Conservation (phyloP, 1,284 basidiomycete genomes). For the Thelephora terrestris region DNA sequence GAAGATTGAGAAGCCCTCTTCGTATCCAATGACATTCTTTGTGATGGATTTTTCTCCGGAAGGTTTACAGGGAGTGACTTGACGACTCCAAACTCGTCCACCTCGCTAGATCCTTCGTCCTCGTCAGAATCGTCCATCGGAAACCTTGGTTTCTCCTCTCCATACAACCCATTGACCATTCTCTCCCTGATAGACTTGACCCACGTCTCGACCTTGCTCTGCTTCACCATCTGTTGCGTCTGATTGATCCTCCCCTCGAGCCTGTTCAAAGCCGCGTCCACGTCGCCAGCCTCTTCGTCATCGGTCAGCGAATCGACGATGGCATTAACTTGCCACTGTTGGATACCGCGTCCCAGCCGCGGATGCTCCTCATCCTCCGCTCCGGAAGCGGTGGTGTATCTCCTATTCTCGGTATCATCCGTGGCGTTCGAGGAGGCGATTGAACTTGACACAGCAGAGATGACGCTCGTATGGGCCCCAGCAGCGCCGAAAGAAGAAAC, state of each 20-base stretch:
- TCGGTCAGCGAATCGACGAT: conserved; percentile 68
- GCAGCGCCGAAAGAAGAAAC: conserved; percentile 70
- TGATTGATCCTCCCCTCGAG: conserved; percentile 79
- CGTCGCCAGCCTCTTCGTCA: conserved; percentile 65
- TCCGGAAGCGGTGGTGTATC: conserved; percentile 25
- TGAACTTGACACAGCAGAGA: conserved; percentile 29
- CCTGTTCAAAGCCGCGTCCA: conserved; percentile 66
- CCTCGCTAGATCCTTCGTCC: conserved; percentile 22
- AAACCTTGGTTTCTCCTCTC: conserved; percentile 41
- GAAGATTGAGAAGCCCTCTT: background rate
- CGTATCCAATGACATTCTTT: background rate
- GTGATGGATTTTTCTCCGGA: too few relatives aligned
- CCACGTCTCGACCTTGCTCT: conserved; percentile 72
- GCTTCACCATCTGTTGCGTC: conserved; percentile 56
- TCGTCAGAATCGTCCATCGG: conserved; percentile 35
- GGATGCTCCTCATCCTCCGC: conserved; percentile 12
- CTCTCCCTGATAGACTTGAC: conserved; percentile 62
- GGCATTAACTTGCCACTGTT: conserved; percentile 74
- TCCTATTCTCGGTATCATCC: conserved; percentile 15
- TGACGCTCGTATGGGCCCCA: conserved; percentile 41
- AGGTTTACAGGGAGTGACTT: too few relatives aligned
- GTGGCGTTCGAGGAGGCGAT: conserved; percentile 32
- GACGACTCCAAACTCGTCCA: conserved; percentile 9
- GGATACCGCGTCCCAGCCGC: conserved; percentile 45
- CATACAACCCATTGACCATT: conserved; percentile 49